Evolutionary conservation across 495 filamentous ascomycete genomes (phyloP), one percentile per base, ranked within the genome.

Genomic region (Rhypophila decipiens): DNA sequence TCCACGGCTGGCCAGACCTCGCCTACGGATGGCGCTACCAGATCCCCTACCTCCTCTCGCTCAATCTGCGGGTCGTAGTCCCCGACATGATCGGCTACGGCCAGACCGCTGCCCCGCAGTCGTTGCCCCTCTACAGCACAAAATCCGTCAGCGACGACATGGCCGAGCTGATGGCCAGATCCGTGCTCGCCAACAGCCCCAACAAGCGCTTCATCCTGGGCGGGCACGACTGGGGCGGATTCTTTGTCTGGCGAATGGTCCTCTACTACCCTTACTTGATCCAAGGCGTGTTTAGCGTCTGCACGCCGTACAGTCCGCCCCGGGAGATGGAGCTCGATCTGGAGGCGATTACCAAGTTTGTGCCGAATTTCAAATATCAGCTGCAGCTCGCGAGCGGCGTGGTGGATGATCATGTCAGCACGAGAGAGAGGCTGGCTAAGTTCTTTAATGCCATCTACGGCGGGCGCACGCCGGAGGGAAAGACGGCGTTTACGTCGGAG

Each of bases 351-450:
- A 77, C 85, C 4, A 58, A 66, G n/a, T 39, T 51, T 17, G 48
- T 84, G 33, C 88, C 88, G n/a, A 81, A 86, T 52, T 88, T 88
- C 59, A 71, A 55, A 17, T 97, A 97, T 62, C 91, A 97, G 69
- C 54, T 94, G 31, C 87, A 90, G 29, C 76, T 97, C 24, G 73
- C 69, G 0, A 76, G 80, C 21, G 75, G 76, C 0, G 79, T 84
- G 10, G 69, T 91, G 17, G 86, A 91, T 57, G 66, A 66, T 22
- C 59, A 65, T 5, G 57, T 90, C 19, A 73, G 73, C 46, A 75
- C 75, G 3, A 47, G 59, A 35, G 63, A 64, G 45, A 71, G 78
- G 33, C 77, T 91, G 19, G 72, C 75, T 44, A 73, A 76, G 51
- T 86, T 94, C 46, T 55, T 97, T 45, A 78, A 73, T 37, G 76